Evolutionary conservation across 139 green algal genomes (phyloP), one percentile per base, ranked within the genome.

Genomic region (Marvania coccoides): DNA sequence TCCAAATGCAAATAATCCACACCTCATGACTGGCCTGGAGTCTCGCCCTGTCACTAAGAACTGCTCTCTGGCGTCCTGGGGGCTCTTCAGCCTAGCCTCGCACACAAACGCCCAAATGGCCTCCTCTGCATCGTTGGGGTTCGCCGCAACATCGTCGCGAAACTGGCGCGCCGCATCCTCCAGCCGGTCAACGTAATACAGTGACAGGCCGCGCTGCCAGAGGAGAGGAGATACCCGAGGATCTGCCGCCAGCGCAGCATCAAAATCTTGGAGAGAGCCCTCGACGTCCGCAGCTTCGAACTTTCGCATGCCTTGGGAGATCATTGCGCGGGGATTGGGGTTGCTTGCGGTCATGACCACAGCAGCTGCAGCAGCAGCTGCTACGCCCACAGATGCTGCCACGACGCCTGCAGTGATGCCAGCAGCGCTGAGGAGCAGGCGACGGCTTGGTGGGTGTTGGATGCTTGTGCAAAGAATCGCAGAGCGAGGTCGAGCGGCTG

Each of bases 61-160:
- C 30, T 85, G 66, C 45, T 71, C 30, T 13, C 85, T 63, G 13
- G 90, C 90, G 47, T 63, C 26, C 19, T 86, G 70, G 2, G 69
- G 2, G 0, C 85, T 82, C 37, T 77, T 9, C 45, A 89, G 31
- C 66, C 83, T 81, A 0, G 85, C 86, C 57, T 97, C 91, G 47
- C 78, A 88, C 40, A 97, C 63, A 66, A 93, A 96, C 1, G 83
- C 75, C 90, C 87, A 93, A 53, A 89, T 90, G 37, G 78, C 58
- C 74, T 97, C 90, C 67, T 93, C 85, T 0, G 91, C 95, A 80
- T 97, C 91, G 57, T 90, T 93, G 5, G 91, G 87, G 76, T 97
- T 97, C 5, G 96, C 91, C 1, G 79, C 82, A 38, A 97, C 87
- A 58, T 92, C 87, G 36, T 77, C 69, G 3, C 76, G 38, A 46